Base-by-base conservation (phyloP, 441 rosid species). In the Adansonia gregorii region DNA sequence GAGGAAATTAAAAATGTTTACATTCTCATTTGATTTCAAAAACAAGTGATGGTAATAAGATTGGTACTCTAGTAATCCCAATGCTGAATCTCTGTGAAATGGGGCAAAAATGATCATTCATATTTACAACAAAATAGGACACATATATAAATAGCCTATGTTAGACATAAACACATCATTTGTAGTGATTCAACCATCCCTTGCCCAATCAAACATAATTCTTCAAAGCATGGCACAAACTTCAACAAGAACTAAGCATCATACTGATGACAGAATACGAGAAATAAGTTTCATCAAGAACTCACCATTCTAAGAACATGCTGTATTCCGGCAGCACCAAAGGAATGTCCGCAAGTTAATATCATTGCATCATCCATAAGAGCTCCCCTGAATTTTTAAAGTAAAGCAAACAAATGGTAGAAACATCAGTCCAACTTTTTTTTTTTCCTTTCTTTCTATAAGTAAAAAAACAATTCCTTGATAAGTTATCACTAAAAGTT, bases 331-430 rank as follows among this genome's bases (percentile, higher is more conserved):
- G 81, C 91, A 19, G 82, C 79, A 55, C 97, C 94, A 87, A 93
- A 95, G 70, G 98, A 93, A 86, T 95, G 98, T 39, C 98, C 98
- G 79, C 98, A 95, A 17, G 93, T 93, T 87, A 95, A 82, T 70
- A 93, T 93, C 83, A 89, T 89, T 8, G 98, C 98, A 80, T 95
- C 98, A 82, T 84, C 93, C 98, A 95, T 93, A 39, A 95, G 88
- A 77, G 87, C 86, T 83, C 98, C 92, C 76, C 97, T 93, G 86
- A 74, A 58, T 76, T 72, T 78, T 61, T 80, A 77, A 78, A 60
- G 78, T 2, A 60, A 41, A 3, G 11, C 6, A 41, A 71, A 52
- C 11, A 46, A 76, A 65, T 9, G 48, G 27, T 31, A 31, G 48
- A 72, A 72, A 72, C n/a, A 55, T 39, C 17, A 72, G 24, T 35